Conservation (phyloP, 306 rosid species). For the Lathyrus aphaca region DNA sequence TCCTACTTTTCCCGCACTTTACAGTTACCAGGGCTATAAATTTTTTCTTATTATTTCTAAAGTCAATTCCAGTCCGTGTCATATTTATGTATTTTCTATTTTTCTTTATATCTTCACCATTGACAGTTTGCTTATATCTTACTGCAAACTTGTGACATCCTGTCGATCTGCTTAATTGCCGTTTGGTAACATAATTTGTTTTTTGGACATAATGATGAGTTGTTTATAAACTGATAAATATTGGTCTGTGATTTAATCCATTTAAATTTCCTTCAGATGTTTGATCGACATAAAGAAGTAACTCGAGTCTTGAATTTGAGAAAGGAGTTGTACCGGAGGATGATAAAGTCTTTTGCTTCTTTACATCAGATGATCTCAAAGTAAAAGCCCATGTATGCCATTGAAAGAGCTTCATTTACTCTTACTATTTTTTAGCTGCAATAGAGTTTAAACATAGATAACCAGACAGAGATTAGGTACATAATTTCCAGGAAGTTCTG, state of each 20-base stretch:
- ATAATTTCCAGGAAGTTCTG: constrained; percentile 46
- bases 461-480: constrained; percentile 46
- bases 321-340: constrained; percentile 34
- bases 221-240: constrained; percentile 8
- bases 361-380: constrained; percentile 44
- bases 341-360: constrained; percentile 34
- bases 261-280: constrained; percentile 66
- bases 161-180: not conserved
- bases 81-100: too few species aligned
- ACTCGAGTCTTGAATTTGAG: constrained; percentile 37
- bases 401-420: constrained; percentile 40
- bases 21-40: not conserved
- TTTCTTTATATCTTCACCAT: constrained; percentile 9
- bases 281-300: constrained; percentile 47
- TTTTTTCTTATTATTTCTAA: not conserved
- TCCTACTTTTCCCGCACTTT: not conserved
- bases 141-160: constrained; percentile 6
- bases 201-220: constrained; percentile 9
- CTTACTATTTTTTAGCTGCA: constrained; percentile 41
- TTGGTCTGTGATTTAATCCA: constrained; percentile 38
- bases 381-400: constrained; percentile 41
- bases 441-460: constrained; percentile 39
- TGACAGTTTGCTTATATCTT: constrained; percentile 11
- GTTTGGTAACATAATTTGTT: not conserved
- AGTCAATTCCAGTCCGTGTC: not conserved